Conservation (phyloP, 495 filamentous ascomycete genomes). For the Penicillium alfredii region DNA sequence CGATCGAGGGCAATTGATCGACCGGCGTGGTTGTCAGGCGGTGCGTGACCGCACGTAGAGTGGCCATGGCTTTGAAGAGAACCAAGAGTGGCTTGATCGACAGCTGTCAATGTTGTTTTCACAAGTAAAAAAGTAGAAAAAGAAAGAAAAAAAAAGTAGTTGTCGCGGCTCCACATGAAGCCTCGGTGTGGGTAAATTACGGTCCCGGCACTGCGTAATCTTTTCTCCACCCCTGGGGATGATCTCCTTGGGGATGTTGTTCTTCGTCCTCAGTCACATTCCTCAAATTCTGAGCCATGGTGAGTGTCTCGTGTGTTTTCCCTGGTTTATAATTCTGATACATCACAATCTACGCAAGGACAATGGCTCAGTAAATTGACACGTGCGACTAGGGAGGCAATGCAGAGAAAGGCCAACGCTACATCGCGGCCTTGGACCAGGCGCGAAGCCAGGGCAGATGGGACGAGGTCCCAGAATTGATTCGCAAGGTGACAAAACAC, state of each 20-base stretch:
- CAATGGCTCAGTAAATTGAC: constrained; percentile 22
- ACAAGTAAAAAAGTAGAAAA: background rate
- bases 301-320: no score
- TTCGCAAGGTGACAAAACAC: constrained; percentile 89
- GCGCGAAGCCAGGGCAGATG: constrained; percentile 84
- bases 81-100: no score
- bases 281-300: constrained; percentile 6
- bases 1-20: constrained; percentile 56
- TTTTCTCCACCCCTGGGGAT: no score
- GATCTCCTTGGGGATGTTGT: no score
- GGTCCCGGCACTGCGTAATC: no score
- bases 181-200: constrained; percentile 31
- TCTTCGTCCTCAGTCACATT: no score
- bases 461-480: constrained; percentile 82
- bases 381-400: constrained; percentile 37
- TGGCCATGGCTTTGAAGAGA: no score
- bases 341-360: no score
- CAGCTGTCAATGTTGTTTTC: no score
- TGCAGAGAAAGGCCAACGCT: constrained; percentile 67
- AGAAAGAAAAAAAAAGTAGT: constrained; percentile 8
- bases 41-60: constrained; percentile 59
- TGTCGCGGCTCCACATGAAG: constrained; percentile 22
- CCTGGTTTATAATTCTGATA: no score
- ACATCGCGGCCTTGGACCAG: constrained; percentile 72
- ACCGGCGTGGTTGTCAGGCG: constrained; percentile 58